Evolutionary conservation across 1,284 basidiomycete genomes (phyloP), one percentile per base, ranked within the genome.

Genomic region (Boletellus sp.): DNA sequence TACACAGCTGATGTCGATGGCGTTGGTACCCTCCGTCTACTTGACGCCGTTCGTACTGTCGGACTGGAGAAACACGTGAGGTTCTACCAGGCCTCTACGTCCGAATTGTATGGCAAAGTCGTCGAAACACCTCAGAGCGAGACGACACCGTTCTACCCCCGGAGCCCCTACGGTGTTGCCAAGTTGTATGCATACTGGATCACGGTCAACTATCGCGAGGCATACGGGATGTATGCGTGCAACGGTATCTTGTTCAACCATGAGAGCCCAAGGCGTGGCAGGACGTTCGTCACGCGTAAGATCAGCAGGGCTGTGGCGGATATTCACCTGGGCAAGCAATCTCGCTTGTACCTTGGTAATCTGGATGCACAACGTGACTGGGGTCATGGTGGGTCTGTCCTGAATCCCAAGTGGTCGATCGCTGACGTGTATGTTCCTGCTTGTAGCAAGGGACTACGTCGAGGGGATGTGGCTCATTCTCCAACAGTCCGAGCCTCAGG

Each of bases 401-500:
- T 13, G 40, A 13, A 24, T 21, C 15, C 26, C 26, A 3, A 11
- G 12, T 36, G 18, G 24, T n/a, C 8, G 32, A 30, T 47, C 11
- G 35, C 52, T 66, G 44, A 63, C 46, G 46, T 51, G 49, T 18
- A 32, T 15, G 15, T 18, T 22, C 32, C 19, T 15, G 30, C 13
- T 36, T 42, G 24, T 55, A 90, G 90, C 90, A 47, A 83, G 82
- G 57, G 91, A 93, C 67, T 93, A 93, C 63, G 86, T 92, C 12
- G 92, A 94, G 71, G 93, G 93, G 40, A 95, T 96, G 93, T 96
- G 93, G 92, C 79, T 81, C 62, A 93, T 96, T 82, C 81, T 96
- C 26, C 93, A 96, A 70, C 92, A 94, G 68, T 77, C 83, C 8
- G 60, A 61, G 24, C 76, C 93, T 1, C 83, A 91, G 19, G 93